phyloP scores from a whole-genome alignment of 2,329 filamentous ascomycete species.

The Apiospora hydei region DNA sequence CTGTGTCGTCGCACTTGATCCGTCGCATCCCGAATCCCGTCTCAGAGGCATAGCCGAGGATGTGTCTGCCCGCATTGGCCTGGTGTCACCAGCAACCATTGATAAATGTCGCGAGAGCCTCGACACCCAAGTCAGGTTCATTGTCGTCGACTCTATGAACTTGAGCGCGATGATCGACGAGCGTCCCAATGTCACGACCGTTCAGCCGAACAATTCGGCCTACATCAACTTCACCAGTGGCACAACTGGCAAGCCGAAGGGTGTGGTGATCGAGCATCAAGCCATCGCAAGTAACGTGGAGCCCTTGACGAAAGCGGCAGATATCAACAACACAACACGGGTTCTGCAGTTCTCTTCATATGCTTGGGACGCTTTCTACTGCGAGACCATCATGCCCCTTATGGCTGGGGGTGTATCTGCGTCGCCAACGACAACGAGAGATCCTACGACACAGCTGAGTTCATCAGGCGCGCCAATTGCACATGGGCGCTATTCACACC shows the following conservation, averaged over 20 bases:
- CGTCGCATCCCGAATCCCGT: constrained; percentile 21
- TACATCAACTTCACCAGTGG: constrained; percentile 28
- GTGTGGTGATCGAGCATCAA: constrained; percentile 26
- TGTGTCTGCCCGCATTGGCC: constrained; percentile 22
- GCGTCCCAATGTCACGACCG: neutral
- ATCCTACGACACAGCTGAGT: neutral
- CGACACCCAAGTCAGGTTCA: constrained; percentile 12
- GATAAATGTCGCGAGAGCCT: constrained; percentile 7
- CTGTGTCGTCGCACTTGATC: constrained; percentile 35
- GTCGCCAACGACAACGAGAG: constrained; percentile 20
- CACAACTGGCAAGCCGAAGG: constrained; percentile 30
- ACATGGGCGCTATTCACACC: neutral
- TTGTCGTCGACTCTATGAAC: constrained; percentile 24
- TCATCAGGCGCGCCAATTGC: constrained; percentile 4
- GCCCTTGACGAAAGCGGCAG: constrained; percentile 39
- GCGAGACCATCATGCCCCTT: constrained; percentile 23
- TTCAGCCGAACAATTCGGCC: neutral
- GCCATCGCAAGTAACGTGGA: constrained; percentile 33
- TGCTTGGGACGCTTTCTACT: constrained; percentile 26
- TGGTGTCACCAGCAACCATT: constrained; percentile 22
- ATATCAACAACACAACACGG: constrained; percentile 58
- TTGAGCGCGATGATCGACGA: constrained; percentile 17
- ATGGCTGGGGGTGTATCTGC: constrained; percentile 27
- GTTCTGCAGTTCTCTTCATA: constrained; percentile 27
- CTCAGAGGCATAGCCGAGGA: constrained; percentile 21